These are phyloP conservation scores for Akanthomyces muscarius DNA, from an alignment of 2,329 filamentous ascomycete species.

Conservation along the genomic window DNA sequence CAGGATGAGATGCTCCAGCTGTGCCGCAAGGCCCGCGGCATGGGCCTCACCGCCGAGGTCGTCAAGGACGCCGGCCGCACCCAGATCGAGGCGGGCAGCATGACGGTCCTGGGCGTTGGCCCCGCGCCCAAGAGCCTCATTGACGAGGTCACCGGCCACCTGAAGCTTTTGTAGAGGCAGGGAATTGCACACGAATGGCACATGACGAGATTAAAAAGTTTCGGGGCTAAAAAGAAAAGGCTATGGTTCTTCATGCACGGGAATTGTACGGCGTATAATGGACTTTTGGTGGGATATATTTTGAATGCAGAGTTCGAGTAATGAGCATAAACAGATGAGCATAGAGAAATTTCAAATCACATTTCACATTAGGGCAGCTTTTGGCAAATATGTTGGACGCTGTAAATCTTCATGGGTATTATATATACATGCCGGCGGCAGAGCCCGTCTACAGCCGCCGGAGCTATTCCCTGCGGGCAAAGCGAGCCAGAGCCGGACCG, in stretches of 20 bases:
- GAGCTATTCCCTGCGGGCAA: conserved; percentile 65
- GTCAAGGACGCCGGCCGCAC: conserved; percentile 95
- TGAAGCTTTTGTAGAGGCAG: conserved; percentile 73
- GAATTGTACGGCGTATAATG: conserved; percentile 2
- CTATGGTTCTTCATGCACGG: not conserved
- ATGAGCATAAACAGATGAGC: not conserved
- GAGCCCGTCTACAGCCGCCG: conserved; percentile 6
- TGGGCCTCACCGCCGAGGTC: conserved; percentile 83
- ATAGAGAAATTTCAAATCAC: conserved; percentile 1
- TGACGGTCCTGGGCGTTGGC: conserved; percentile 83
- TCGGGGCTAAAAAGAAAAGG: not conserved
- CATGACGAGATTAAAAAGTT: not conserved
- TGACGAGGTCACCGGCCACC: conserved; percentile 75
- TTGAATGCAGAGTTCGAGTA: not conserved
- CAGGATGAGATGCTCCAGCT: conserved; percentile 75
- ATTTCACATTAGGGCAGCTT: not conserved
- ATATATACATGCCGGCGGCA: conserved; percentile 13
- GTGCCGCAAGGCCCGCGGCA: conserved; percentile 72
- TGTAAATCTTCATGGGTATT: conserved; percentile 21
- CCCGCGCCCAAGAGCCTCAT: conserved; percentile 81
- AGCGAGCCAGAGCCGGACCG: conserved; percentile 81
- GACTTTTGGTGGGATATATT: not conserved
- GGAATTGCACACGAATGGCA: not conserved
- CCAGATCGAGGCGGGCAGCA: conserved; percentile 89
- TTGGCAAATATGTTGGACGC: conserved; percentile 2